Percentiles rank a stretch among this genome's conserved stretches.
These are phyloP conservation scores for Raphanus raphanistrum DNA, from an alignment of 345 rosid species.

Conservation along the genomic window DNA sequence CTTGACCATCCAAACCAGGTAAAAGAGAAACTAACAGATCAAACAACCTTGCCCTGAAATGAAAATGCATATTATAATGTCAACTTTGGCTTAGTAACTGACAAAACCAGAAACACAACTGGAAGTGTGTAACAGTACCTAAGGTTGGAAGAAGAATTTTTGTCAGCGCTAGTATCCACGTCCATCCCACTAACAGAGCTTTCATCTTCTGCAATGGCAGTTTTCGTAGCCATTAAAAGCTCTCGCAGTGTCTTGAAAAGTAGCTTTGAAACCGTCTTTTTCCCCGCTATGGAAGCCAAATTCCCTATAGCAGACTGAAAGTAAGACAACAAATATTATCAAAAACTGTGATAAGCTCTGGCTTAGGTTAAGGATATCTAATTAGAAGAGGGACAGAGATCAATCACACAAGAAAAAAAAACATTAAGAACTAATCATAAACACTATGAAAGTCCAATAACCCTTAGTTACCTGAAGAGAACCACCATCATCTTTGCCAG, in stretches of 20 bases:
- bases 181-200: constrained; percentile 55
- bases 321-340: constrained; percentile 5
- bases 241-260: constrained; percentile 65
- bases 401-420: constrained; percentile 11
- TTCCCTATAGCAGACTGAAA: constrained; percentile 77
- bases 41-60: constrained; percentile 73
- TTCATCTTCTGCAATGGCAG: constrained; percentile 51
- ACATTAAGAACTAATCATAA: neutral
- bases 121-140: constrained; percentile 47
- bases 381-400: neutral
- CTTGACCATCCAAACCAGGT: constrained; percentile 66
- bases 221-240: constrained; percentile 65
- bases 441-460: neutral
- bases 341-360: constrained; percentile 13
- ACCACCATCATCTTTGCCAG: constrained; percentile 82
- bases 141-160: constrained; percentile 44
- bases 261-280: constrained; percentile 50
- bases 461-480: constrained; percentile 67
- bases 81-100: constrained; percentile 18
- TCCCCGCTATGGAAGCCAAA: constrained; percentile 78
- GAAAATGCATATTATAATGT: constrained; percentile 16
- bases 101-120: neutral
- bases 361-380: neutral
- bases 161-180: constrained; percentile 49
- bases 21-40: constrained; percentile 80